These are phyloP conservation scores for Penicillium sp. DNA, from an alignment of 2,329 filamentous ascomycete species.

Conservation along the genomic window DNA sequence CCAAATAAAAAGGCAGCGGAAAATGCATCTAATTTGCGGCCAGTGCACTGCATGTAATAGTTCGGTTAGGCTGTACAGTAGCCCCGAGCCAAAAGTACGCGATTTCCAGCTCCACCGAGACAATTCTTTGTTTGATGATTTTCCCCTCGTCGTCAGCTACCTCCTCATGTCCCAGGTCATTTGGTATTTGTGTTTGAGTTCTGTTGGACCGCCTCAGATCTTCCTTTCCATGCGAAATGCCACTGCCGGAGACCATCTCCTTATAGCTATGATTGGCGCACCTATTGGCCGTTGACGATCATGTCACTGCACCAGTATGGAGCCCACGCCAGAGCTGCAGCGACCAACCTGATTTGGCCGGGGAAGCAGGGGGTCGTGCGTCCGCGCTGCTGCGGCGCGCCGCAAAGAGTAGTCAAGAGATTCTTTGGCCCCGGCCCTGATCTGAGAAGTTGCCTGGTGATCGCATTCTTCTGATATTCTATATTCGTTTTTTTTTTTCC, in stretches of 20 bases:
- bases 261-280: not conserved
- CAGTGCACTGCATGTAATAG: slow-evolving; percentile 30
- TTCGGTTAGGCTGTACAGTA: slow-evolving; percentile 24
- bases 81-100: slow-evolving; percentile 31
- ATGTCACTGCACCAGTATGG: slow-evolving; percentile 16
- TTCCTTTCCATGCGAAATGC: not conserved
- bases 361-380: slow-evolving; percentile 35
- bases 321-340: slow-evolving; percentile 9
- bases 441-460: slow-evolving; percentile 24
- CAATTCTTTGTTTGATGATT: not conserved
- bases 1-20: slow-evolving; percentile 19
- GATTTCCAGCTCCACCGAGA: slow-evolving; percentile 16
- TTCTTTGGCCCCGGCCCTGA: slow-evolving; percentile 25
- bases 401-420: slow-evolving; percentile 34
- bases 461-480: slow-evolving; percentile 16
- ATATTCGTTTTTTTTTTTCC: not conserved
- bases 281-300: slow-evolving; percentile 19
- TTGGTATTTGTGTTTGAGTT: too few relatives aligned
- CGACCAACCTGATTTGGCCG: slow-evolving; percentile 30
- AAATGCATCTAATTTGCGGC: slow-evolving; percentile 29
- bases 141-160: too few relatives aligned
- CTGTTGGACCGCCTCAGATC: too few relatives aligned
- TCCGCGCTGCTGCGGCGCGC: slow-evolving; percentile 33
- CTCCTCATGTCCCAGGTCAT: too few relatives aligned
- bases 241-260: slow-evolving; percentile 3